Base-by-base conservation (phyloP, 371 early-diverging fungal species). In the Phascolomyces articulosus region DNA sequence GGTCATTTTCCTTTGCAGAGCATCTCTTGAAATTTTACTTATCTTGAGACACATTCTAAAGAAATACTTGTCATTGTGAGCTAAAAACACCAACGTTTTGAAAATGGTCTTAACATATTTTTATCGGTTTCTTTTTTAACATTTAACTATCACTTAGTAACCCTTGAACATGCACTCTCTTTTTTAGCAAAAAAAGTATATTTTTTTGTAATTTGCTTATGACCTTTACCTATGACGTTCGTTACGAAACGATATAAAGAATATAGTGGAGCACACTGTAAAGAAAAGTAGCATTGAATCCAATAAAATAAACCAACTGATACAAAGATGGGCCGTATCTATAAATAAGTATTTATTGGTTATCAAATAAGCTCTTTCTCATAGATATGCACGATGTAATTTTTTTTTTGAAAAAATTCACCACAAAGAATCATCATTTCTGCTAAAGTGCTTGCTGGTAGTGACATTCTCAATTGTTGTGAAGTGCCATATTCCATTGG, bases 221-320 rank as follows among this genome's bases (percentile, higher is more conserved):
- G 3, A 16, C 1, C 31, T 10, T 70, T 79, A 88, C 91, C 78
- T 71, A 16, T 83, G 64, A 28, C 87, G 91, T 61, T 85, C 81
- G 67, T 89, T 90, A 60, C 90, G 87, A 67, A 95, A 88, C 82
- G 89, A 7, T 88, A 70, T 26, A 98, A 75, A 57, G 89, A 91
- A 69, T 90, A 94, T 8, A 92, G 76, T 23, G 90, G 87, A 28
- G 91, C 72, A 24, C 90, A 85, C n/a, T 21, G 99, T 99, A 64
- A 97, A 96, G 65, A 94, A 93, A 21, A 99, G 74, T 4, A 99
- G 83, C 91, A 98, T 95, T 2, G 99, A 94, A 78, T 99, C 99
- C 64, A 99, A 79, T n/a, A 99, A 84, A 61, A 99, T 98, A 65
- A 99, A 95, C 28, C 99, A 91, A 66, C 93, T 94, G 75, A 99